Conservation (phyloP, 192 early-diverging fungal species). For the Lobosporangium transversale region DNA sequence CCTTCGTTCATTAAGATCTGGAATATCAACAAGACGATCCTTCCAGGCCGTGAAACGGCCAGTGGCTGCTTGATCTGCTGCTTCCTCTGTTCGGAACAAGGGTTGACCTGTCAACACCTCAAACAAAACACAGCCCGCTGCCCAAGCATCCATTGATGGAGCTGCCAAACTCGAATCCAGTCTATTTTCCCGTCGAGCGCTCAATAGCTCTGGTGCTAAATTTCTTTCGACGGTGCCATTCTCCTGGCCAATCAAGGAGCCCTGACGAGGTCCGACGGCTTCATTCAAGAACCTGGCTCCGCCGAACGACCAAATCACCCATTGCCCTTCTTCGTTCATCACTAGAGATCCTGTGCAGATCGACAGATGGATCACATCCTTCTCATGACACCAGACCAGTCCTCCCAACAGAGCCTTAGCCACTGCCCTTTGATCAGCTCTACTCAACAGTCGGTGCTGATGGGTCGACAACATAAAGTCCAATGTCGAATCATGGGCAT, state of each 20-base stretch:
- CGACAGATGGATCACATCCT: constrained; percentile 50
- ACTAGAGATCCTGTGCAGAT: constrained; percentile 50
- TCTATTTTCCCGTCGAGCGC: constrained; percentile 8
- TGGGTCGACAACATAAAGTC: constrained; percentile 34
- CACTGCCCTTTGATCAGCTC: constrained; percentile 24
- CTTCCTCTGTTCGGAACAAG: constrained; percentile 49
- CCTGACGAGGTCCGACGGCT: constrained; percentile 42
- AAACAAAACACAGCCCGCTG: constrained; percentile 50
- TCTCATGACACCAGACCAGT: constrained; percentile 50
- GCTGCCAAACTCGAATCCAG: constrained; percentile 43
- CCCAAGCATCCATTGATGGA: constrained; percentile 47
- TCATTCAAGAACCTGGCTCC: constrained; percentile 50
- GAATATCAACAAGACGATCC: constrained; percentile 37
- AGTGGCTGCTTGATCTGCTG: constrained; percentile 41
- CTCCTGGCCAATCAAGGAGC: constrained; percentile 38
- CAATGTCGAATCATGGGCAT: constrained; percentile 44
- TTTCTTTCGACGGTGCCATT: constrained; percentile 41
- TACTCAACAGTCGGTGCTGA: constrained; percentile 22
- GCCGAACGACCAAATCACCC: constrained; percentile 53
- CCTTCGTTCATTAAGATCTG: constrained; percentile 22
- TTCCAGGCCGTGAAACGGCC: constrained; percentile 52
- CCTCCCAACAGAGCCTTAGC: constrained; percentile 37
- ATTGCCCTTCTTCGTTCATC: constrained; percentile 45
- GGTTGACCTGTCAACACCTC: constrained; percentile 48
- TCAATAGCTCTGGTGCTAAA: constrained; percentile 44